Percentiles rank a stretch among this genome's conserved stretches.
phyloP scores from a whole-genome alignment of 495 filamentous ascomycete species.

The Podospora anserina region DNA sequence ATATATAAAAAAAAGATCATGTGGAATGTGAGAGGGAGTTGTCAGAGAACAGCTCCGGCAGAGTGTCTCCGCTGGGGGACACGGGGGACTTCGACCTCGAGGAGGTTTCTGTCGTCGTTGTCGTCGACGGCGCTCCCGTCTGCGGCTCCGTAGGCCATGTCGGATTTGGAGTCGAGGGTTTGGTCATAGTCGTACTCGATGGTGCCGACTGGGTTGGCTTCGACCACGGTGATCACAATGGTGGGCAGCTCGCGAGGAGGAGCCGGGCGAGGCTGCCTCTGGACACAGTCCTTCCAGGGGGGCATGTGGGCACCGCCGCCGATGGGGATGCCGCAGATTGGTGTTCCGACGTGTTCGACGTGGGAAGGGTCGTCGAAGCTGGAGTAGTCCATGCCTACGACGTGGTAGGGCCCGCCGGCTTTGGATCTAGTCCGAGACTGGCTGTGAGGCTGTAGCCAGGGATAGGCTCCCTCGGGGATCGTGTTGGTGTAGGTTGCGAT shows the following conservation, averaged over 20 bases:
- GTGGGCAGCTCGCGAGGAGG: too few relatives aligned
- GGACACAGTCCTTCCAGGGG: conserved; percentile 11
- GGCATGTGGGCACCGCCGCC: conserved; percentile 34
- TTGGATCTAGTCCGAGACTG: background rate
- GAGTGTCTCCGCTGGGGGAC: too few relatives aligned
- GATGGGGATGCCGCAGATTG: conserved; percentile 36
- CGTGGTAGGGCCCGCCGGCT: conserved; percentile 13
- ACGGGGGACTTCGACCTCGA: too few relatives aligned
- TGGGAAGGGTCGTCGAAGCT: background rate
- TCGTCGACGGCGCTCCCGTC: background rate
- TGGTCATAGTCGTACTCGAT: too few relatives aligned
- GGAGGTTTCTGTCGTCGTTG: background rate
- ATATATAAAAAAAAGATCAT: too few relatives aligned
- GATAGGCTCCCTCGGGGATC: conserved; percentile 12
- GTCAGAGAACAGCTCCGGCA: too few relatives aligned
- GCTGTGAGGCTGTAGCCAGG: conserved; percentile 1
- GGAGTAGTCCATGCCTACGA: conserved; percentile 6
- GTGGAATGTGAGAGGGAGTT: too few relatives aligned
- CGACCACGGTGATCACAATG: too few relatives aligned
- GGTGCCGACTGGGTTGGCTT: too few relatives aligned
- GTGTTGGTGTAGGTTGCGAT: conserved; percentile 15
- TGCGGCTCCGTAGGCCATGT: background rate
- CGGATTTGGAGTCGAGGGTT: background rate
- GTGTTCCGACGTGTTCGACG: background rate
- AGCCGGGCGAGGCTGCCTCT: background rate